A percentile compares a stretch with the other conserved stretches of the same genome.
Conservation (phyloP, 1,284 basidiomycete species). For the Heterobasidion annosum region DNA sequence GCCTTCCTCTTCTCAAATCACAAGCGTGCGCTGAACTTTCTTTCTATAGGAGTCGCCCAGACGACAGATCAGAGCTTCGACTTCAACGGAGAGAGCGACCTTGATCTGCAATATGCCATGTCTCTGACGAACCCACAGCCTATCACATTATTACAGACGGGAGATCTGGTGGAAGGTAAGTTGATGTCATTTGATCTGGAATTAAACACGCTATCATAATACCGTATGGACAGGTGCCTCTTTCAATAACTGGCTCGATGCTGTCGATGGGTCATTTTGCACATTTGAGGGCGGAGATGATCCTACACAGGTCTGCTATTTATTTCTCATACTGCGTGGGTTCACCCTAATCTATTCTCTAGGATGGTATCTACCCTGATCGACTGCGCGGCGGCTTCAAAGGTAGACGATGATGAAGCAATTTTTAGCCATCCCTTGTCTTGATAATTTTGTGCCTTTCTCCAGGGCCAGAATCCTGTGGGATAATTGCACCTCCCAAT, state of each 20-base stretch:
- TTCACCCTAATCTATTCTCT: not conserved
- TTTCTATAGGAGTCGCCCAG: conserved; percentile 19
- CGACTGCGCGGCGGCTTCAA: conserved; percentile 31
- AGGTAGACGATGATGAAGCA: conserved; percentile 12
- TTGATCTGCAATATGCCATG: conserved; percentile 47
- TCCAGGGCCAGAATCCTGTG: conserved; percentile 25
- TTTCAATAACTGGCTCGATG: conserved; percentile 38
- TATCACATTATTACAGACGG: conserved; percentile 38
- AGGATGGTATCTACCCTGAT: conserved; percentile 51
- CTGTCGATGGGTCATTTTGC: conserved; percentile 44
- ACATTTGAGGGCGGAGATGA: conserved; percentile 55
- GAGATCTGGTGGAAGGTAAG: conserved; percentile 32
- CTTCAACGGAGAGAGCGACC: conserved; percentile 44
- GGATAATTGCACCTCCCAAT: conserved; percentile 26
- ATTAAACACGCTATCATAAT: not conserved
- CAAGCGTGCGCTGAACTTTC: no score
- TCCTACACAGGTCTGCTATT: conserved; percentile 21
- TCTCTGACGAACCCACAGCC: conserved; percentile 31
- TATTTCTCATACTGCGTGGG: not conserved
- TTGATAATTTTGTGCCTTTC: conserved; percentile 3
- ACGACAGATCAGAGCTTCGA: conserved; percentile 24
- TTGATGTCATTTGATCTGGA: not conserved
- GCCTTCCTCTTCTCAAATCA: not conserved
- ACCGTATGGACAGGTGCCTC: conserved; percentile 25
- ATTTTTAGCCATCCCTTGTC: conserved; percentile 5